Percentiles rank a stretch among this genome's conserved stretches.
Evolutionary conservation across 2,329 filamentous ascomycete genomes (phyloP).

Genomic region (Colletotrichum kahawae): DNA sequence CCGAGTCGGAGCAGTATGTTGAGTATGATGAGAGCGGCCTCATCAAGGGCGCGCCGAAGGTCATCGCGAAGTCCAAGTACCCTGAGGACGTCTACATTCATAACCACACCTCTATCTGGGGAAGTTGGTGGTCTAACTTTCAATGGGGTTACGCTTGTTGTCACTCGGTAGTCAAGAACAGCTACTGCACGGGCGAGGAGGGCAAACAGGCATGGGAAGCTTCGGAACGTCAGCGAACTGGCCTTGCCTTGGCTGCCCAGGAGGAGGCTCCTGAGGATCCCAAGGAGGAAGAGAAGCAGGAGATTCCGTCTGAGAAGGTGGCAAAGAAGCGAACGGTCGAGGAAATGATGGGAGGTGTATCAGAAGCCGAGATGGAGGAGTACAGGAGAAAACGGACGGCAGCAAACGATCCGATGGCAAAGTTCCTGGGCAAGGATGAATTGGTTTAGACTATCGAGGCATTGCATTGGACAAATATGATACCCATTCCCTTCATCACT

Average conservation of each 20-base stretch:
- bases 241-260: slow-evolving; percentile 43
- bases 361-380: slow-evolving; percentile 84
- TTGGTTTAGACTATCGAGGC: slow-evolving; percentile 47
- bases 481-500: slow-evolving; percentile 20
- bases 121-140: slow-evolving; percentile 96
- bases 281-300: slow-evolving; percentile 35
- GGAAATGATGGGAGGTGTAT: slow-evolving; percentile 79
- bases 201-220: slow-evolving; percentile 83
- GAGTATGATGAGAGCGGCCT: slow-evolving; percentile 92
- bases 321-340: slow-evolving; percentile 76
- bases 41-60: slow-evolving; percentile 85
- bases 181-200: slow-evolving; percentile 93
- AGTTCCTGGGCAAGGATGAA: slow-evolving; percentile 76
- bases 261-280: slow-evolving; percentile 26
- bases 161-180: slow-evolving; percentile 92
- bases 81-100: slow-evolving; percentile 84
- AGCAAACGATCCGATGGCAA: slow-evolving; percentile 87
- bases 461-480: slow-evolving; percentile 16
- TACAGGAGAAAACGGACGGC: slow-evolving; percentile 78
- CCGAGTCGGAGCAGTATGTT: slow-evolving; percentile 84
- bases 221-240: slow-evolving; percentile 66
- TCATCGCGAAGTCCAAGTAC: slow-evolving; percentile 86
- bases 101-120: slow-evolving; percentile 93
- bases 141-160: slow-evolving; percentile 97
- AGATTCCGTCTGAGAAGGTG: slow-evolving; percentile 30